Percentiles rank a stretch among this genome's conserved stretches.
Evolutionary conservation across 495 filamentous ascomycete genomes (phyloP).

Genomic region (Aspergillus heteromorphus): DNA sequence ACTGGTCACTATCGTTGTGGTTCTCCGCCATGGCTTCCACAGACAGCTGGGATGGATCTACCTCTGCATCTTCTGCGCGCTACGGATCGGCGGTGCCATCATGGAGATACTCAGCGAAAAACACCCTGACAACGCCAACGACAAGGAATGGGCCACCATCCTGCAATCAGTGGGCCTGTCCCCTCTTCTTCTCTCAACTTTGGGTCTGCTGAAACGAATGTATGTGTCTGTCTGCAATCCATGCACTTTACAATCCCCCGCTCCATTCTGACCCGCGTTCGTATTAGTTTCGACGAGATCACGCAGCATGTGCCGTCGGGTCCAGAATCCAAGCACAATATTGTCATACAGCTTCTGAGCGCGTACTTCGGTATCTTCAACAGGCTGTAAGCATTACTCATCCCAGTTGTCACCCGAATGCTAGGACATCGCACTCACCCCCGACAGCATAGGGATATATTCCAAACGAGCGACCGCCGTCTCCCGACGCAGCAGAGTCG

Average conservation of each 20-base stretch:
- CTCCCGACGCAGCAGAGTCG: constrained; percentile 10
- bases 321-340: not conserved
- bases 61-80: constrained; percentile 10
- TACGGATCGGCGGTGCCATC: constrained; percentile 14
- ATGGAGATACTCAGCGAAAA: constrained; percentile 13
- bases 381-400: not conserved
- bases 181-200: constrained; percentile 10
- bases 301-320: not conserved
- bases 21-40: constrained; percentile 13
- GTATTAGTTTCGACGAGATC: constrained; percentile 11
- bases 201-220: constrained; percentile 15
- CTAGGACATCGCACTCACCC: not conserved
- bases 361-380: not conserved
- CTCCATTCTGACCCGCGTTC: no score
- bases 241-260: no score
- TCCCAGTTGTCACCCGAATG: not conserved
- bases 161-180: constrained; percentile 15
- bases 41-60: constrained; percentile 18
- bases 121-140: constrained; percentile 8
- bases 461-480: constrained; percentile 11
- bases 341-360: not conserved
- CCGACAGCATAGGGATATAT: constrained; percentile 3
- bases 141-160: constrained; percentile 13
- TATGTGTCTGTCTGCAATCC: constrained; percentile 3
- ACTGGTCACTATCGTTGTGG: constrained; percentile 8